Evolutionary conservation across 1,139 yeast genomes (phyloP), one percentile per base, ranked within the genome.

Genomic region (Saccharomyces hybrid): DNA sequence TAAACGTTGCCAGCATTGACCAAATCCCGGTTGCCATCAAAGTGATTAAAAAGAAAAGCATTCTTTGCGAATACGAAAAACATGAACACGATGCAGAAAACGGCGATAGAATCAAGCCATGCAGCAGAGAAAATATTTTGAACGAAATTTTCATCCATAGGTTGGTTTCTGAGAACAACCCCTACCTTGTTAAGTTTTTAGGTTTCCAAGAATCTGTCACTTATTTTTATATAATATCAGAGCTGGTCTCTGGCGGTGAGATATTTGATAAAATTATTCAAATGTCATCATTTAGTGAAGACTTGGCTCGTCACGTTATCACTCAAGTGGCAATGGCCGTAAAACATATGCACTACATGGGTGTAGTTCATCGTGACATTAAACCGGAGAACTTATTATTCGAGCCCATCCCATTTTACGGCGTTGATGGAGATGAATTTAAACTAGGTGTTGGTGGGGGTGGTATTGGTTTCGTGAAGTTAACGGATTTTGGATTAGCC

Each of bases 401-500:
- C 69, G 82, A 83, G 57, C 96, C 96, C 0, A 82, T 85, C 51
- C 48, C 48, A 23, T 73, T 83, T 49, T 76, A 96, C 42, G 76
- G 79, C 55, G 85, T 91, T 11, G 97, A 90, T 67, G 97, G 90
- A 67, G 98, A 93, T 66, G 99, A 95, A 72, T 91, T 89, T 64
- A 71, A 74, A 2, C 83, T 85, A 3, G 87, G 87, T 46, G 71
- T 85, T 27, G 99, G 99, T 48, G 93, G 95, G 41, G 97, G 96
- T 51, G 88, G 93, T 23, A 85, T 91, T 57, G 97, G 97, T 5
- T 66, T 76, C 6, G 87, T 91, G 52, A 90, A 90, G 67, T 74
- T 91, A 57, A 97, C 96, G 0, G 98, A 90, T 70, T 91, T 91
- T 73, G 98, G 98, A 0, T 74, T 91, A 34, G 91, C 96, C 4